These are phyloP conservation scores for Paracoccidioides brasiliensis DNA, from an alignment of 2,329 filamentous ascomycete genomes.

Conservation along the genomic window DNA sequence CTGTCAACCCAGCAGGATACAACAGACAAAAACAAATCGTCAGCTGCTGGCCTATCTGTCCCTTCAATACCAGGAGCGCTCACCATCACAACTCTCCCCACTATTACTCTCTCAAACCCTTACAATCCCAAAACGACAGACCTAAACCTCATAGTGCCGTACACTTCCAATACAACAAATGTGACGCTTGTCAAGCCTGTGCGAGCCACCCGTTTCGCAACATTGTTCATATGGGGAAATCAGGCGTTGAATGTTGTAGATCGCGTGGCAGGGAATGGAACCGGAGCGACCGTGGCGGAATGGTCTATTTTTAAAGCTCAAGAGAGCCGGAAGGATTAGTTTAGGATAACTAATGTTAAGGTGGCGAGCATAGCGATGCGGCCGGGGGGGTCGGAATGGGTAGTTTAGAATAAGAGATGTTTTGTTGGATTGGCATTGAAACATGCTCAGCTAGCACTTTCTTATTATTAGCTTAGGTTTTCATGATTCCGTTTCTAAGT, in stretches of 20 bases:
- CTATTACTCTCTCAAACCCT: constrained; percentile 26
- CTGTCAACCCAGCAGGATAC: constrained; percentile 7
- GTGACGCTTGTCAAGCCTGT: constrained; percentile 23
- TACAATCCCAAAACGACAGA: constrained; percentile 23
- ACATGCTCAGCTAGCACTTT: neutral
- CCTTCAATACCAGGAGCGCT: constrained; percentile 11
- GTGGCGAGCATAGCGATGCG: neutral
- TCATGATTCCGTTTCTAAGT: no score
- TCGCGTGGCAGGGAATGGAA: constrained; percentile 22
- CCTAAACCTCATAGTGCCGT: constrained; percentile 23
- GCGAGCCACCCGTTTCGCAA: constrained; percentile 28
- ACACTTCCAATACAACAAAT: constrained; percentile 32
- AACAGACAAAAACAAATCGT: constrained; percentile 1
- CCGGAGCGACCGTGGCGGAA: constrained; percentile 36
- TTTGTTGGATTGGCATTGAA: neutral
- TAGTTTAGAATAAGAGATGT: neutral
- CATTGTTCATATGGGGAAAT: constrained; percentile 33
- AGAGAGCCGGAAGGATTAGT: neutral
- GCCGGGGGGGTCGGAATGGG: neutral
- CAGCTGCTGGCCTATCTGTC: constrained; percentile 4
- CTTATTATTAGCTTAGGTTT: neutral
- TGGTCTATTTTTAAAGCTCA: constrained; percentile 30
- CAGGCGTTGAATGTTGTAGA: constrained; percentile 23
- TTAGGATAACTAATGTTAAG: neutral
- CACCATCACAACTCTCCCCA: constrained; percentile 15